These are phyloP conservation scores for Chenopodium quinoa DNA, from an alignment of 148 eudicot species.

Conservation along the genomic window DNA sequence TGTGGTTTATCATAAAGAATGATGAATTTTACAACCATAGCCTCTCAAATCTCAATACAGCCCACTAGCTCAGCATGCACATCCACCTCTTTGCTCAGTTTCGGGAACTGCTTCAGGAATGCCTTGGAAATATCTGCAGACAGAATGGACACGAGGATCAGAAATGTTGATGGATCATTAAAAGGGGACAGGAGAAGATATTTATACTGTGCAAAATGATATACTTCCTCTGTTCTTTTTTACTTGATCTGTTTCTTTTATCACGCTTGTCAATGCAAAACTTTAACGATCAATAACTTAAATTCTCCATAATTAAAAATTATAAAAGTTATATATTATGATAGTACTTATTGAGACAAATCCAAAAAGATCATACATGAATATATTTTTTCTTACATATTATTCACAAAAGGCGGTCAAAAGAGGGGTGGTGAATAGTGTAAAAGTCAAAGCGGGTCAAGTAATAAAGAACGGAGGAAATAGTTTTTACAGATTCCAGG, in stretches of 20 bases:
- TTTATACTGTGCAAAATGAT: not conserved
- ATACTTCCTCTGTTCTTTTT: too few species aligned
- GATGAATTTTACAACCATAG: slow-evolving; percentile 10
- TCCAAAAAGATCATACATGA: too few species aligned
- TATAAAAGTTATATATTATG: too few species aligned
- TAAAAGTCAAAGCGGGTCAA: too few species aligned
- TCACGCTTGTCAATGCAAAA: too few species aligned
- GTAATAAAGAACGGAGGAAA: not conserved
- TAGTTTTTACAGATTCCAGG: not conserved
- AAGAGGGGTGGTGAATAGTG: too few species aligned
- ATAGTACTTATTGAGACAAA: too few species aligned
- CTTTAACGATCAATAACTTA: too few species aligned
- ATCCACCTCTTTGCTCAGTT: slow-evolving; percentile 40
- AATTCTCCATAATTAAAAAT: too few species aligned
- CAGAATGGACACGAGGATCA: slow-evolving; percentile 1
- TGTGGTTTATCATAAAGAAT: slow-evolving; percentile 19
- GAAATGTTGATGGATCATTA: not conserved
- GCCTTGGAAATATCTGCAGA: slow-evolving; percentile 37
- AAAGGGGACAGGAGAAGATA: not conserved
- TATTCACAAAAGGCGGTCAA: too few species aligned
- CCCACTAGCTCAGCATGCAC: slow-evolving; percentile 38
- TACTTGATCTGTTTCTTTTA: too few species aligned
- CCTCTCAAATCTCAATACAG: not conserved
- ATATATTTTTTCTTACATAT: too few species aligned
- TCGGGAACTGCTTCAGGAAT: slow-evolving; percentile 48